Percentiles rank a stretch among this genome's conserved stretches.
phyloP scores from a whole-genome alignment of 1,284 basidiomycete species.

The Moesziomyces sp. region DNA sequence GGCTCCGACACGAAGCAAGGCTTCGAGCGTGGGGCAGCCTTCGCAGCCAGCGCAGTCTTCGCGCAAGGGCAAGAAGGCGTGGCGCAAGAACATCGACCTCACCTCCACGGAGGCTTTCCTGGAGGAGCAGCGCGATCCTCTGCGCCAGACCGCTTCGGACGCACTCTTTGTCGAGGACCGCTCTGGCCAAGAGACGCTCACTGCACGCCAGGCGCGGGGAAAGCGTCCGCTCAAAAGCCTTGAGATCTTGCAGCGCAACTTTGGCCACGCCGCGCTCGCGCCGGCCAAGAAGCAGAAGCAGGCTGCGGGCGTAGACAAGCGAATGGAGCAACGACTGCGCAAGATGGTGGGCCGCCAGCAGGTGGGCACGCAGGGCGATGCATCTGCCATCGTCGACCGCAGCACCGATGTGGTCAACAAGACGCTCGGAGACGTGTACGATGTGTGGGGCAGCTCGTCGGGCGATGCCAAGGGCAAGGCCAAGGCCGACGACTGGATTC shows the following conservation, averaged over 20 bases:
- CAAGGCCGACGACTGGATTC: constrained; percentile 27
- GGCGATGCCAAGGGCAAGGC: constrained; percentile 28
- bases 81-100: constrained; percentile 80
- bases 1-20: constrained; percentile 33
- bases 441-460: constrained; percentile 30
- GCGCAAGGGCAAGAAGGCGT: constrained; percentile 88
- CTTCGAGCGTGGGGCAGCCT: constrained; percentile 34
- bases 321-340: constrained; percentile 42
- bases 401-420: constrained; percentile 30
- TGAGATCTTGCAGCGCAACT: constrained; percentile 84
- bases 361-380: constrained; percentile 18
- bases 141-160: constrained; percentile 31
- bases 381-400: constrained; percentile 12
- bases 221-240: constrained; percentile 77
- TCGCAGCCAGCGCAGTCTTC: constrained; percentile 74
- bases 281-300: constrained; percentile 72
- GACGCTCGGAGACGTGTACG: constrained; percentile 22
- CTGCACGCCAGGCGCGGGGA: constrained; percentile 54
- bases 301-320: constrained; percentile 44
- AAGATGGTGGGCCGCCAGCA: constrained; percentile 43
- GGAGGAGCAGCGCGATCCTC: constrained; percentile 52
- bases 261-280: constrained; percentile 72
- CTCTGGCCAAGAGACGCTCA: constrained; percentile 70
- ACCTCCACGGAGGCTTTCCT: constrained; percentile 51
- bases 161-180: constrained; percentile 47